Evolutionary conservation across 2,329 filamentous ascomycete species (phyloP).

Genomic region (Neoarthrinium moseri): DNA sequence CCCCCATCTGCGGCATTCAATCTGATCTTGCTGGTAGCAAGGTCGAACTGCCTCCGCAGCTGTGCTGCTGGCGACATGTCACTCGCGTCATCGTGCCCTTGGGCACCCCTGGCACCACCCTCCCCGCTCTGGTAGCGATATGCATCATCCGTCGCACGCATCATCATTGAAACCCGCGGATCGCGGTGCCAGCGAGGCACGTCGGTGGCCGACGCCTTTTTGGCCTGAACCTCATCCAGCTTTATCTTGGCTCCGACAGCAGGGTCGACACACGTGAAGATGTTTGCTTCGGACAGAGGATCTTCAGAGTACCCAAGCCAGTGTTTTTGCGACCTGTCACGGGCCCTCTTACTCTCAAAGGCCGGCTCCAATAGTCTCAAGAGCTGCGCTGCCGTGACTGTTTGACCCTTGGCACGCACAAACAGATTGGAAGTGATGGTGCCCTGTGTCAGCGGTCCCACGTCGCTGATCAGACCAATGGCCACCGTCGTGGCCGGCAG

Average conservation of each 20-base stretch:
- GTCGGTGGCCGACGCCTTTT: too few relatives aligned
- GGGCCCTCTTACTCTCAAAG: conserved; percentile 14
- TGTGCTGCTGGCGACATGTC: conserved; percentile 9
- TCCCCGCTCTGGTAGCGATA: too few relatives aligned
- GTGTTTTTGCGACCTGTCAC: not conserved
- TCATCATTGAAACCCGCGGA: conserved; percentile 20
- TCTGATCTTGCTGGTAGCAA: not conserved
- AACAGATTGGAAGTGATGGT: conserved; percentile 9
- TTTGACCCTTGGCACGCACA: conserved; percentile 17
- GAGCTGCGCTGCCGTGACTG: conserved; percentile 19
- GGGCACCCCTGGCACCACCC: too few relatives aligned
- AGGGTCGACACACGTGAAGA: conserved; percentile 26
- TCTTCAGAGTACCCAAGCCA: conserved; percentile 17
- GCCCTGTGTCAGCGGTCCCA: conserved; percentile 5
- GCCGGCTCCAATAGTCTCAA: conserved; percentile 20
- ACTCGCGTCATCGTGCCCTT: conserved; percentile 6
- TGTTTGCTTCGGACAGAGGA: conserved; percentile 20
- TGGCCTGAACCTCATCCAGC: too few relatives aligned
- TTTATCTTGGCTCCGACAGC: conserved; percentile 15
- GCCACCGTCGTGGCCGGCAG: conserved; percentile 29
- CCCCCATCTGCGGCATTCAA: not conserved
- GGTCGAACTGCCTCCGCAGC: conserved; percentile 10
- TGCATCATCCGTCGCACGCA: conserved; percentile 25
- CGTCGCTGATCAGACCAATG: conserved; percentile 25
- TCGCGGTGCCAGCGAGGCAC: conserved; percentile 23